Evolutionary conservation across 75 land plant species (phyloP), one percentile per base, ranked within the genome.

Genomic region (Selaginella tamariscina): DNA sequence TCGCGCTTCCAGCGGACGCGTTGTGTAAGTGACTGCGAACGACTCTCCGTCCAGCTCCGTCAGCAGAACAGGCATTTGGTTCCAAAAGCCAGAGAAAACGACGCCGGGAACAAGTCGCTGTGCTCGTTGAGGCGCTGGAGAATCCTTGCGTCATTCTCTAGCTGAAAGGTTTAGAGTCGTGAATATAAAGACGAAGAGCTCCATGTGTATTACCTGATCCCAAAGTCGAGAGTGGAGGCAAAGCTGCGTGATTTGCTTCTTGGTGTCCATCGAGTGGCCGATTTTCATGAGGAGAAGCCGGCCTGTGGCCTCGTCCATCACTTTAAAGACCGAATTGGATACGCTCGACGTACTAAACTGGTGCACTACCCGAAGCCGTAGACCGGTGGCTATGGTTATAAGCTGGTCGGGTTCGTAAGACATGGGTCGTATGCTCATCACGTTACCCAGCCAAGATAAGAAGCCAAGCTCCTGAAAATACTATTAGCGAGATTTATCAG

Each of bases 1-100:
- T 39, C 49, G 49, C 49, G 49, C 49, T 39, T 39, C 49, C 49
- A 39, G 49, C 49, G 49, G 49, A 39, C 49, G 49, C 49, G 49
- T 39, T 39, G 49, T 39, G 49, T 39, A 39, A 39, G 49, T 39
- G 49, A 39, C 49, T 39, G 49, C 49, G 15, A 39, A 39, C 49
- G 49, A 39, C 49, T 39, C 49, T 39, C 49, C 49, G 49, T 39
- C 49, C 49, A 39, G 49, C 49, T 39, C 49, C 49, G 49, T 39
- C 49, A 39, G 49, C 49, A 39, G 49, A 39, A 39, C 49, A 39
- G 49, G 49, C 49, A 39, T 39, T 39, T 39, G 49, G 49, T 39
- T 39, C 49, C 49, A 39, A 39, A 39, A 39, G 49, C 49, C 49
- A 39, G 49, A 39, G 49, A 39, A 39, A 39, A 39, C 49, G 49